Percentiles rank a stretch among this genome's conserved stretches.
These are phyloP conservation scores for Epithemia pelagica DNA, from an alignment of 108 stramenopile genomes.

Conservation along the genomic window DNA sequence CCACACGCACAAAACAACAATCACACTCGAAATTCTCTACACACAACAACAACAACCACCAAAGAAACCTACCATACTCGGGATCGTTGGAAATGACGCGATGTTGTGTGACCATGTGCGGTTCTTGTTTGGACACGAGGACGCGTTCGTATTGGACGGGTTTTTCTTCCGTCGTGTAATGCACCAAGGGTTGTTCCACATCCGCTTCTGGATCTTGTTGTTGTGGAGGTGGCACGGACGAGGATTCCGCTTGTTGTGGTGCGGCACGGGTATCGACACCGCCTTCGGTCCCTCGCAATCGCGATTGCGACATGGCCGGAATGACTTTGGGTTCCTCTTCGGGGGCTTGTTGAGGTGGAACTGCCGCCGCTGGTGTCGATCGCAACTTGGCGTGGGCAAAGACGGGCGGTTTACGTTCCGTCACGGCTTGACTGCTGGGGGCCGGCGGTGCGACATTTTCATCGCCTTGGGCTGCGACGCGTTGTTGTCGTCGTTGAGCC, in stretches of 20 bases:
- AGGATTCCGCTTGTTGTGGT: not conserved
- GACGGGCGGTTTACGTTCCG: not conserved
- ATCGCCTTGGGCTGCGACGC: not conserved
- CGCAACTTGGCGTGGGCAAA: not conserved
- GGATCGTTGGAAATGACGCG: not conserved
- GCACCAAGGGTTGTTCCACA: not conserved
- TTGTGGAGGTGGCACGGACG: not conserved
- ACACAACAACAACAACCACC: no score
- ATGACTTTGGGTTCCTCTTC: not conserved
- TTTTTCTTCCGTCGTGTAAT: not conserved
- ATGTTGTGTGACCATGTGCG: not conserved
- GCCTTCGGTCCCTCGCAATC: not conserved
- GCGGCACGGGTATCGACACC: not conserved
- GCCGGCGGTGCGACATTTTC: not conserved
- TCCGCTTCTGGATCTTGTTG: not conserved
- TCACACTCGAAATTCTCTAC: no score
- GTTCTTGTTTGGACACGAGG: not conserved
- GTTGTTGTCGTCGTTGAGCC: not conserved
- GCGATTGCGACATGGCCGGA: not conserved
- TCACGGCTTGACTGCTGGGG: no score
- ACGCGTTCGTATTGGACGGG: not conserved
- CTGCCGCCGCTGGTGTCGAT: not conserved
- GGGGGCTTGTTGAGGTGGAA: not conserved
- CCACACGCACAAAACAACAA: no score
- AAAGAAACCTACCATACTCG: slow-evolving; percentile 5